phyloP scores from a whole-genome alignment of 495 filamentous ascomycete genomes.

The Amorphotheca resinae region DNA sequence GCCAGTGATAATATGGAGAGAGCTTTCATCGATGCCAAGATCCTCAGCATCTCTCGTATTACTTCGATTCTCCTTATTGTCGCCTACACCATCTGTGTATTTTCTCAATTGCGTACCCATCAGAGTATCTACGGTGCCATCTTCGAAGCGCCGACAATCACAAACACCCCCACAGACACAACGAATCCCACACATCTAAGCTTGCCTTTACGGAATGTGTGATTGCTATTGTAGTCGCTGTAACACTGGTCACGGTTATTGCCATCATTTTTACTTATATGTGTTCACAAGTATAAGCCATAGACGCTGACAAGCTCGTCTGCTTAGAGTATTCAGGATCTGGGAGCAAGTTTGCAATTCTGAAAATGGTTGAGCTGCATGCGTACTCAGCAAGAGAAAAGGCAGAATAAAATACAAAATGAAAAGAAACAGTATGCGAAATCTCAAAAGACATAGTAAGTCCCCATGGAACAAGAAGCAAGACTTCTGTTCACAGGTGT shows the following conservation, averaged over 20 bases:
- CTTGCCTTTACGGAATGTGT: conserved; percentile 69
- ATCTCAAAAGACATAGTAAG: too few relatives aligned
- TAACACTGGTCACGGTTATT: conserved; percentile 67
- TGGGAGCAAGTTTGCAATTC: too few relatives aligned
- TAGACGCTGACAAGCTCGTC: too few relatives aligned
- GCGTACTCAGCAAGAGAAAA: too few relatives aligned
- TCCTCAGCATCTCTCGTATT: conserved; percentile 59
- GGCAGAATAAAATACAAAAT: too few relatives aligned
- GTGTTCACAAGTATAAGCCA: too few relatives aligned
- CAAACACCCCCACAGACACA: conserved; percentile 53
- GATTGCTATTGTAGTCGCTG: conserved; percentile 50
- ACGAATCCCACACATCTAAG: conserved; percentile 51
- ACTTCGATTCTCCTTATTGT: conserved; percentile 67
- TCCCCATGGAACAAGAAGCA: too few relatives aligned
- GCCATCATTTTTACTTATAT: conserved; percentile 70
- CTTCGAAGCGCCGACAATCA: conserved; percentile 59
- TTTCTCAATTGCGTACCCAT: conserved; percentile 74
- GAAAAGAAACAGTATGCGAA: too few relatives aligned
- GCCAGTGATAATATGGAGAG: conserved; percentile 22
- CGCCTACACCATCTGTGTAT: conserved; percentile 65
- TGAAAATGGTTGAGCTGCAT: too few relatives aligned
- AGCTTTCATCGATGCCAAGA: conserved; percentile 31
- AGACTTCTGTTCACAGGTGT: too few relatives aligned
- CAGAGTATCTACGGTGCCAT: conserved; percentile 64
- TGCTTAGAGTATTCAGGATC: too few relatives aligned